These are phyloP conservation scores for Aphanocladium album DNA, from an alignment of 2,329 filamentous ascomycete genomes.

Conservation along the genomic window DNA sequence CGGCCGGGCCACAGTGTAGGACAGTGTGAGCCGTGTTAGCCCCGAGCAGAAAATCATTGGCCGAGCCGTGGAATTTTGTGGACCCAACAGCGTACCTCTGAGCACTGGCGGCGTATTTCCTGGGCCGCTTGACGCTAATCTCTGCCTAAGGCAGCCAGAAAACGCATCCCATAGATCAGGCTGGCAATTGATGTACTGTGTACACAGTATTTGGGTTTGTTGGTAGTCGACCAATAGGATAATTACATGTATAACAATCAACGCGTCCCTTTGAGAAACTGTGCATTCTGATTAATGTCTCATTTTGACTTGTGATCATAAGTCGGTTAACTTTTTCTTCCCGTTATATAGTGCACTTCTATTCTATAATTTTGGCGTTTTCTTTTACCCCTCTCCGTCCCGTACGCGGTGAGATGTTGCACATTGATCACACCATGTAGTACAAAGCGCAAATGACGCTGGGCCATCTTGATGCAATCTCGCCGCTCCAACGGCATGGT, in stretches of 20 bases:
- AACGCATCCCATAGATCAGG: background rate
- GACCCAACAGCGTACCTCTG: background rate
- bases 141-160: conserved; percentile 12
- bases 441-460: too few species aligned
- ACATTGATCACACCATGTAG: background rate
- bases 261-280: too few species aligned
- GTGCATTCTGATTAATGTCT: too few species aligned
- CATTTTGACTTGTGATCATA: too few species aligned
- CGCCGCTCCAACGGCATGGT: too few species aligned
- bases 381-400: too few species aligned
- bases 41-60: background rate
- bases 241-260: too few species aligned
- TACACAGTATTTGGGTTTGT: background rate
- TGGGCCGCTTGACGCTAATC: conserved; percentile 8
- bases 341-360: too few species aligned
- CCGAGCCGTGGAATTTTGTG: background rate
- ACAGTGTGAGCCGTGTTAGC: conserved; percentile 5
- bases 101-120: conserved; percentile 5
- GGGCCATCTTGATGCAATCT: too few species aligned
- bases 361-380: too few species aligned
- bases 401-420: background rate
- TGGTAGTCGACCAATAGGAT: background rate
- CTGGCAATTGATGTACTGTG: too few species aligned
- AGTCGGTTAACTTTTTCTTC: too few species aligned
- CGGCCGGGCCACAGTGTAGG: background rate